Base-by-base conservation (phyloP, 805 yeast genomes). In the Metschnikowia chrysomelidarum region DNA sequence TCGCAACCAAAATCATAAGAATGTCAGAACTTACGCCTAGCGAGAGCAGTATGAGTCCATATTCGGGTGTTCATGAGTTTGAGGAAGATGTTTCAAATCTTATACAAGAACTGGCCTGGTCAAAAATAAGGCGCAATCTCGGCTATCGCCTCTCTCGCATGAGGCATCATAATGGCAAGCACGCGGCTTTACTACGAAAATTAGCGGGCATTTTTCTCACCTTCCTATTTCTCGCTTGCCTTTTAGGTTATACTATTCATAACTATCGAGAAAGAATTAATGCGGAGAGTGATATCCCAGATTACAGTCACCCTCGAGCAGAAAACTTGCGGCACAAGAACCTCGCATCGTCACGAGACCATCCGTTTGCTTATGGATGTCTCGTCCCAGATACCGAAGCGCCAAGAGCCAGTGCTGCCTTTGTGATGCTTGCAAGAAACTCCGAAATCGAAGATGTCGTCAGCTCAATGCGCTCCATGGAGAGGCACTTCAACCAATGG, bases 401-500 rank as follows among this genome's bases (percentile, higher is more conserved):
- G 13, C 69, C 62, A 4, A 64, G 84, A 22, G 88, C 85, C 19
- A 87, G 82, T 51, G 98, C 97, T 0, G 83, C 91, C 1, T 72
- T 91, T 46, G 87, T 89, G 16, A 81, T 89, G 56, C 62, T 91
- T 32, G 87, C 95, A 0, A 66, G 96, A 42, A 88, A 91, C 54
- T 64, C 75, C 3, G 98, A 91, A 52, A 40, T 87, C 2, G 73
- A 76, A 3, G 94, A 85, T n/a, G 95, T 87, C 2, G 51, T 84
- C 2, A 67, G 72, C 37, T 80, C 93, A 2, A 78, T 91, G 73
- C 60, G 66, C 19, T 78, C 89, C 3, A 53, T 93, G 36, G 98
- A 91, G 56, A 69, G 86, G 17, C 95, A 83, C 56, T 91, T 89
- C 64, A 91, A 91, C 57, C 89, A 89, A 50, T 87, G 96, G 95